Percentiles rank a stretch among this genome's conserved stretches.
phyloP scores from a whole-genome alignment of 257 asterid genomes.

The Knoxia roxburghii region DNA sequence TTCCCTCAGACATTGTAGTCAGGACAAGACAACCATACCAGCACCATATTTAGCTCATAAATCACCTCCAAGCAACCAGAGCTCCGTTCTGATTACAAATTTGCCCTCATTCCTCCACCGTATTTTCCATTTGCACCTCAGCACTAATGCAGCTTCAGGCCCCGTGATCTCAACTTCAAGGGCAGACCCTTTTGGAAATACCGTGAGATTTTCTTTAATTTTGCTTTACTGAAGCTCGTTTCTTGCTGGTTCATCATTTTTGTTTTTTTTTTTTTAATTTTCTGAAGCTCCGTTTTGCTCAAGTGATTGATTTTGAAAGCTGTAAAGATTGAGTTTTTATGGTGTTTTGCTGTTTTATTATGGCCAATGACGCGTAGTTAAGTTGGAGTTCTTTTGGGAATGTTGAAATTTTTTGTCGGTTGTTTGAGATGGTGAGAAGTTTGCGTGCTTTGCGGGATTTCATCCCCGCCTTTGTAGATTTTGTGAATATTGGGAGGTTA shows the following conservation, averaged over 20 bases:
- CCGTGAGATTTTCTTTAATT: conserved; percentile 29
- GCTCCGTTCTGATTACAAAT: conserved; percentile 13
- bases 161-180: neutral
- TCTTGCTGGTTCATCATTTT: neutral
- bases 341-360: neutral
- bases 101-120: conserved; percentile 23
- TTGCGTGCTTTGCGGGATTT: conserved; percentile 30
- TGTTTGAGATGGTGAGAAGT: conserved; percentile 33
- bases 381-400: conserved; percentile 7
- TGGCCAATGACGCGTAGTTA: neutral
- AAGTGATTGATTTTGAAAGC: neutral
- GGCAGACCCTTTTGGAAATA: conserved; percentile 11
- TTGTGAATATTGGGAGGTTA: conserved; percentile 39
- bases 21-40: neutral
- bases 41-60: conserved; percentile 26
- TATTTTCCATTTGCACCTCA: conserved; percentile 19
- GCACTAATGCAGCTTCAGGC: conserved; percentile 11
- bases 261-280: neutral
- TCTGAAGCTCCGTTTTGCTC: neutral
- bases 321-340: neutral
- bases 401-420: conserved; percentile 14
- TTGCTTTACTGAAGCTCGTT: conserved; percentile 16
- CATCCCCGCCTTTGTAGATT: conserved; percentile 32
- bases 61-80: conserved; percentile 26
- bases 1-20: neutral